Percentiles rank a stretch among this genome's conserved stretches.
phyloP scores from a whole-genome alignment of 1,139 yeast species.

The Lodderomyces metapsilosis region DNA sequence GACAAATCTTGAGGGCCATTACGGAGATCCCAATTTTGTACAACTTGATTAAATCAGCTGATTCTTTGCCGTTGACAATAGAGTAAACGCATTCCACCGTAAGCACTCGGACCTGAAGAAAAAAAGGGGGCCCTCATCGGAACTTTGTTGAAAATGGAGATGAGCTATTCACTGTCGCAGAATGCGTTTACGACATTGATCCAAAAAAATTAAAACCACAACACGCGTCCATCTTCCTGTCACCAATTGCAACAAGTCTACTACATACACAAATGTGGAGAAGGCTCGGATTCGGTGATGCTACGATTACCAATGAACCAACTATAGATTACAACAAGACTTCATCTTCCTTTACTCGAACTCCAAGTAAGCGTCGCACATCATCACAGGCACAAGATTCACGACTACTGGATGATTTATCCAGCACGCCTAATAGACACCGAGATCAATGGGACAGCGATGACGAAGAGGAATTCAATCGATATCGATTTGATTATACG shows the following conservation, averaged over 20 bases:
- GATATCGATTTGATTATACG: neutral
- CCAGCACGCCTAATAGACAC: neutral
- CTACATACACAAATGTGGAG: neutral
- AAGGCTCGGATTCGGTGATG: slow-evolving; percentile 8
- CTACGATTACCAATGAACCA: slow-evolving; percentile 34
- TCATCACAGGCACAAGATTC: neutral
- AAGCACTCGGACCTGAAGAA: too few species aligned
- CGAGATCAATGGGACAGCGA: neutral
- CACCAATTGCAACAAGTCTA: neutral
- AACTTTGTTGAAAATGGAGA: too few species aligned
- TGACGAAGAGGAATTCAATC: neutral
- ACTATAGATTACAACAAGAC: slow-evolving; percentile 34
- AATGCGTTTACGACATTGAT: neutral
- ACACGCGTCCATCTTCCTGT: neutral
- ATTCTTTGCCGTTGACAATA: too few species aligned
- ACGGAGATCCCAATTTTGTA: too few species aligned
- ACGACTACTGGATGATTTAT: slow-evolving; percentile 1
- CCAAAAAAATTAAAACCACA: neutral
- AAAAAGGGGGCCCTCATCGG: too few species aligned
- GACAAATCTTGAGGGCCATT: too few species aligned
- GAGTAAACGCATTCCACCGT: too few species aligned
- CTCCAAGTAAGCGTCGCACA: neutral
- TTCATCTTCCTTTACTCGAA: neutral
- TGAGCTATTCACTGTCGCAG: neutral
- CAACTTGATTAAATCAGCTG: too few species aligned